Percentiles rank a stretch among this genome's conserved stretches.
These are phyloP conservation scores for Gynostemma pentaphyllum DNA, from an alignment of 306 rosid genomes.

Conservation along the genomic window DNA sequence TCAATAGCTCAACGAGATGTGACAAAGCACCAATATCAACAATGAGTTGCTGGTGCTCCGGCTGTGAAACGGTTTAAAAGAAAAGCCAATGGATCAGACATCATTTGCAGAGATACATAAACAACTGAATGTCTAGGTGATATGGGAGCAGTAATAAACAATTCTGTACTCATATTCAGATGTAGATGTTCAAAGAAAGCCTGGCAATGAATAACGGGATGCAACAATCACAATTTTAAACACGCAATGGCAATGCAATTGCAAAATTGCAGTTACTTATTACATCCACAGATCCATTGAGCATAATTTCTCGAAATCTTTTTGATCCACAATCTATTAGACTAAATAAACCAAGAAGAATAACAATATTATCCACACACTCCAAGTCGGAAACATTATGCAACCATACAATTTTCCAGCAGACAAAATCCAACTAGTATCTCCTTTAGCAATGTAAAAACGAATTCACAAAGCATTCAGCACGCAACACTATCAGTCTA, in stretches of 20 bases:
- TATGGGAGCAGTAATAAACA: neutral
- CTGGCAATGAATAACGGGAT: neutral
- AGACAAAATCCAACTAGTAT: neutral
- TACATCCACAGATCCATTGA: neutral
- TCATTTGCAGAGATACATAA: neutral
- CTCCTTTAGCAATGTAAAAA: neutral
- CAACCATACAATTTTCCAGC: neutral
- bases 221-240: neutral
- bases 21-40: conserved; percentile 78
- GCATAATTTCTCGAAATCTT: neutral
- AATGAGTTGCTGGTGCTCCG: conserved; percentile 92
- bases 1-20: conserved; percentile 70
- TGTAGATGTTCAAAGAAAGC: neutral
- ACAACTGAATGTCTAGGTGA: neutral
- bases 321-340: neutral
- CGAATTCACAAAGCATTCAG: no score
- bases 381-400: neutral
- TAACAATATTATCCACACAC: neutral
- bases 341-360: neutral
- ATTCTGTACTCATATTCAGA: neutral
- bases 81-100: conserved; percentile 27
- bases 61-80: conserved; percentile 42
- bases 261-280: neutral
- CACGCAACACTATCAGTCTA: no score
- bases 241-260: conserved; percentile 1